phyloP scores from a whole-genome alignment of 495 filamentous ascomycete species.

The Aspergillus kassunensis region DNA sequence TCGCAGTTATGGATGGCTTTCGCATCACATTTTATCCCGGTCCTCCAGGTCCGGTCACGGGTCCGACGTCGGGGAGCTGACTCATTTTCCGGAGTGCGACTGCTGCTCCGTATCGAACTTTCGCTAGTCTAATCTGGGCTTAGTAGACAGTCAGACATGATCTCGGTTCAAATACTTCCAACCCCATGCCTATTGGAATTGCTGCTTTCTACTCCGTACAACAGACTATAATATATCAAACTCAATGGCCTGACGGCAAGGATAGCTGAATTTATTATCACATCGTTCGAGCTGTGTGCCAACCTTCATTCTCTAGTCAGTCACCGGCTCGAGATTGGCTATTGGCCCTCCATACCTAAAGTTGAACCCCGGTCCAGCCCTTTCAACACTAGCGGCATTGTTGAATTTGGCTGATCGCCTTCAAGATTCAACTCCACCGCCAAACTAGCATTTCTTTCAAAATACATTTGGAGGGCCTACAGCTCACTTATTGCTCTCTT shows the following conservation, averaged over 20 bases:
- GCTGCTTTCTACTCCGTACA: no score
- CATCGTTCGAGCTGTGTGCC: no score
- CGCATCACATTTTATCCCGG: slow-evolving; percentile 28
- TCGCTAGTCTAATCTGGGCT: slow-evolving; percentile 9
- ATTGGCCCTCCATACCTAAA: not conserved
- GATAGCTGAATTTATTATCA: no score
- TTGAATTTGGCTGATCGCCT: slow-evolving; percentile 10
- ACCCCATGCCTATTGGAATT: no score
- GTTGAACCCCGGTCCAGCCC: not conserved
- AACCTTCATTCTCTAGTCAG: no score
- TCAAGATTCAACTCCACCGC: slow-evolving; percentile 14
- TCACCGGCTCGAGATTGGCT: no score
- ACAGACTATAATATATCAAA: no score
- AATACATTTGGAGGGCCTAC: slow-evolving; percentile 9
- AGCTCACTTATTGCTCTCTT: not conserved
- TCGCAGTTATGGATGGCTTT: slow-evolving; percentile 14
- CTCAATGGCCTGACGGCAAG: no score
- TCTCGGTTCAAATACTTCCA: slow-evolving; percentile 15
- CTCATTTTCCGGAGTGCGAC: slow-evolving; percentile 18
- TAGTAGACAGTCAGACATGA: slow-evolving; percentile 4
- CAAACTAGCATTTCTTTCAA: slow-evolving; percentile 23
- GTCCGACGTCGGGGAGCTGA: slow-evolving; percentile 41
- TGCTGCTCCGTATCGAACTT: not conserved
- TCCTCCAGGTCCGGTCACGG: slow-evolving; percentile 18
- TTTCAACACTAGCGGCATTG: slow-evolving; percentile 11